Conservation (phyloP, 768 basidiomycete genomes). For the Terana coerulea region DNA sequence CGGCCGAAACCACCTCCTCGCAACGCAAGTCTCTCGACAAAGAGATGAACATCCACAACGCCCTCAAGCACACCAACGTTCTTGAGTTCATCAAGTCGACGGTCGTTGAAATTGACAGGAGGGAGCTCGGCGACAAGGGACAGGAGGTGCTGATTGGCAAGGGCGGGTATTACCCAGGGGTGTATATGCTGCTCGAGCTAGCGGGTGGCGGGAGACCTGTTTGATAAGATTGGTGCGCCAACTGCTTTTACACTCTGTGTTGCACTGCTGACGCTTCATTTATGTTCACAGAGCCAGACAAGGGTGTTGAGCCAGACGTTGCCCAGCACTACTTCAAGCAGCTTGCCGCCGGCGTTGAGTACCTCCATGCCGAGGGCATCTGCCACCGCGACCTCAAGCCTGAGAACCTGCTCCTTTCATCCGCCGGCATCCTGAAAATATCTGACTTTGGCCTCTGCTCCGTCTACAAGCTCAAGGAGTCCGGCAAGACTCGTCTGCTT, state of each 20-base stretch:
- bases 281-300: conserved; percentile 88
- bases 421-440: conserved; percentile 83
- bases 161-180: conserved; percentile 61
- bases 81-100: conserved; percentile 81
- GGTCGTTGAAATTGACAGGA: conserved; percentile 51
- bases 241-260: too few relatives aligned
- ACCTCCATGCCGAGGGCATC: conserved; percentile 85
- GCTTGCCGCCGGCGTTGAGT: conserved; percentile 76
- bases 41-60: conserved; percentile 86
- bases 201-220: conserved; percentile 93
- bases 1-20: conserved; percentile 55
- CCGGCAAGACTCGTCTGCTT: conserved; percentile 63
- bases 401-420: conserved; percentile 88
- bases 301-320: conserved; percentile 81
- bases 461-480: conserved; percentile 74
- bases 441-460: conserved; percentile 94
- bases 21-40: conserved; percentile 83
- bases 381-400: conserved; percentile 98
- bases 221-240: conserved; percentile 92
- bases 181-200: conserved; percentile 91
- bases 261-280: too few relatives aligned
- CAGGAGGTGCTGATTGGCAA: conserved; percentile 19
- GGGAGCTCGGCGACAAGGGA: conserved; percentile 10
- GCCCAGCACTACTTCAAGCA: conserved; percentile 91
- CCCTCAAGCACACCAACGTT: conserved; percentile 74